These are phyloP conservation scores for Pilasporangium apinafurcum DNA, from an alignment of 352 stramenopile genomes.

Conservation along the genomic window DNA sequence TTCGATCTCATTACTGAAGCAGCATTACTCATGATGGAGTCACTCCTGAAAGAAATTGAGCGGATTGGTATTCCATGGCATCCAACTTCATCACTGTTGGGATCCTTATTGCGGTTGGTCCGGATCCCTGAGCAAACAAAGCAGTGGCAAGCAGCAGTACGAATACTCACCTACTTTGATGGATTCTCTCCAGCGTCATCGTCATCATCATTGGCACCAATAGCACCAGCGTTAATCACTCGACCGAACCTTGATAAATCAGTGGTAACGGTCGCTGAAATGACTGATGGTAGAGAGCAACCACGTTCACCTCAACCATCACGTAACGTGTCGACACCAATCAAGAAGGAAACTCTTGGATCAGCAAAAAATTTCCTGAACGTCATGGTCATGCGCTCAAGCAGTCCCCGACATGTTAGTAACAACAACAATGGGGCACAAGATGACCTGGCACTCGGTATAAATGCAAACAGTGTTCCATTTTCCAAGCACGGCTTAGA, in stretches of 20 bases:
- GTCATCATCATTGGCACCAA: slow-evolving; percentile 1
- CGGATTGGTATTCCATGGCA: slow-evolving; percentile 14
- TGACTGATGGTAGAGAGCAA: not conserved
- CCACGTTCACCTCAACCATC: not conserved
- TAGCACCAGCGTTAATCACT: not conserved
- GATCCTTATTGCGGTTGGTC: slow-evolving; percentile 25
- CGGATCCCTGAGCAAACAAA: slow-evolving; percentile 19
- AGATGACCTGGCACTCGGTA: no score
- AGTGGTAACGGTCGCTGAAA: not conserved
- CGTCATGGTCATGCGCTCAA: no score
- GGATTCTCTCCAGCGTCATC: slow-evolving; percentile 2
- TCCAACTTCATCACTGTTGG: slow-evolving; percentile 21
- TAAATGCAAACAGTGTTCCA: no score
- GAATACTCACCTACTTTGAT: slow-evolving; percentile 31
- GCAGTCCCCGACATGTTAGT: no score
- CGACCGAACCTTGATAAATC: no score
- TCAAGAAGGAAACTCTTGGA: not conserved
- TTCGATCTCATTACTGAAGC: not conserved
- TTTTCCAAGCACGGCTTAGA: no score
- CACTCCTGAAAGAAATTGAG: slow-evolving; percentile 25
- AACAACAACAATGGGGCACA: no score
- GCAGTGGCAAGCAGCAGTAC: slow-evolving; percentile 31
- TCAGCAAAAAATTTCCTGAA: no score
- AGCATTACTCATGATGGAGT: slow-evolving; percentile 26
- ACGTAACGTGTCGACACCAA: not conserved